A percentile compares a stretch with the other conserved stretches of the same genome.
Conservation (phyloP, 352 stramenopile species). For the Pythium vanterpoolii region DNA sequence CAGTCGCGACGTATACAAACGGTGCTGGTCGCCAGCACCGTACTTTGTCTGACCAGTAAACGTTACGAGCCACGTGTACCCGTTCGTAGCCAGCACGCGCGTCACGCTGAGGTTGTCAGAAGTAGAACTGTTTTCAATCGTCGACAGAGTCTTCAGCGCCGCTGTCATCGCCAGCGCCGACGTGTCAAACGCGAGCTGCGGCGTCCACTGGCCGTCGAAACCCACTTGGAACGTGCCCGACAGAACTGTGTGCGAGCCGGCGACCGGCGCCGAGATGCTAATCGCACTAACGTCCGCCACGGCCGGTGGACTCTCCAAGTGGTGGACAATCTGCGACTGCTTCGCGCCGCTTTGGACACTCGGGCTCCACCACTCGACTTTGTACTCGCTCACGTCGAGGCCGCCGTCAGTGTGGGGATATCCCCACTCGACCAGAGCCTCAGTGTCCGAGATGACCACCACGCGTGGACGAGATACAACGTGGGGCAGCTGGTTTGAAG, state of each 20-base stretch:
- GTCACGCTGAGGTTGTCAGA: conserved; percentile 41
- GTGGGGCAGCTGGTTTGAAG: conserved; percentile 46
- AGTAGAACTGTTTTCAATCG: conserved; percentile 34
- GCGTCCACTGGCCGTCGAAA: conserved; percentile 86
- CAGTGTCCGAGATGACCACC: conserved; percentile 50
- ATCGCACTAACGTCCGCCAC: conserved; percentile 62
- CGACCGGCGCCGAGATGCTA: conserved; percentile 58
- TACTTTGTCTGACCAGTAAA: conserved; percentile 52
- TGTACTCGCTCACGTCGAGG: conserved; percentile 70
- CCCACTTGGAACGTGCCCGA: conserved; percentile 86
- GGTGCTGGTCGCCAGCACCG: conserved; percentile 49
- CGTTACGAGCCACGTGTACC: conserved; percentile 78
- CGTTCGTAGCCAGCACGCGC: conserved; percentile 56
- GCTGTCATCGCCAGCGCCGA: conserved; percentile 79
- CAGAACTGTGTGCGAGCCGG: conserved; percentile 40
- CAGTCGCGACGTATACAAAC: conserved; percentile 39
- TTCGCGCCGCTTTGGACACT: conserved; percentile 38
- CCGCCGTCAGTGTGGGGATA: conserved; percentile 64
- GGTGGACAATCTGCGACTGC: conserved; percentile 50
- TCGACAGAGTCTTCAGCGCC: conserved; percentile 45
- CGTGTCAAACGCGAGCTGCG: conserved; percentile 82
- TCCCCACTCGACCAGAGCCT: conserved; percentile 78
- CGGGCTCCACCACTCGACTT: conserved; percentile 66
- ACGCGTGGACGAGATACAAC: conserved; percentile 33
- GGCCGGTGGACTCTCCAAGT: conserved; percentile 29